Evolutionary conservation across 2,329 filamentous ascomycete species (phyloP).

Genomic region (Fusarium verticillioides): DNA sequence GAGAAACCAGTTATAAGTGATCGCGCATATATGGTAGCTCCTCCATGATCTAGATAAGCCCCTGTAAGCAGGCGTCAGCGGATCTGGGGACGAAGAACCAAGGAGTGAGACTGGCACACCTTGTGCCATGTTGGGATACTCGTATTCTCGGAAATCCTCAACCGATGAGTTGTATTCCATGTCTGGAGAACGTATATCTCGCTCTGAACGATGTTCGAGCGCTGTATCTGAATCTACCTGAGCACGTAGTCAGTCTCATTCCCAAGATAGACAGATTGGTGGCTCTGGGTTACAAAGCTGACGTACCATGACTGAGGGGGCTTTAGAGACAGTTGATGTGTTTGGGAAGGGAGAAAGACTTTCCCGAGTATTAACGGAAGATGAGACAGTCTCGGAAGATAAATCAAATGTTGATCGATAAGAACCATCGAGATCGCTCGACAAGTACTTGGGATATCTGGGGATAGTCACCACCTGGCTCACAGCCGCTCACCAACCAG

Average conservation of each 20-base stretch:
- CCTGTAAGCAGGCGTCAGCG: slow-evolving; percentile 30
- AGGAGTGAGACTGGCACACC: slow-evolving; percentile 20
- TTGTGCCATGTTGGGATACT: slow-evolving; percentile 45
- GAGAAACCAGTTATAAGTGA: slow-evolving; percentile 68
- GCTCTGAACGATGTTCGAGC: slow-evolving; percentile 18
- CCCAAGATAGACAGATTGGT: not conserved
- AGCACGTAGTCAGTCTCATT: not conserved
- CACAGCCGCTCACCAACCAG: not conserved
- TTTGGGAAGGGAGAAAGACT: not conserved
- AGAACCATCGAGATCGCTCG: not conserved
- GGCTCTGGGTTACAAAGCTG: not conserved
- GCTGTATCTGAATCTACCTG: slow-evolving; percentile 24
- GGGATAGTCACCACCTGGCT: not conserved
- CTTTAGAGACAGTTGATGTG: not conserved
- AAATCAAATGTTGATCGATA: not conserved
- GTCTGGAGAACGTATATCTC: not conserved
- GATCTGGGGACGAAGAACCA: not conserved
- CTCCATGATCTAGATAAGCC: slow-evolving; percentile 69
- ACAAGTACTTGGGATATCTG: not conserved
- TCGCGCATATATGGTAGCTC: slow-evolving; percentile 67
- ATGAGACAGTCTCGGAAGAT: slow-evolving; percentile 1
- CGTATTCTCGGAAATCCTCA: slow-evolving; percentile 42
- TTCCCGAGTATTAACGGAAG: not conserved
- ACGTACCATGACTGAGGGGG: slow-evolving; percentile 34
- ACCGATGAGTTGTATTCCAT: slow-evolving; percentile 44